phyloP scores from a whole-genome alignment of 164 flowering plant species.

The Nymphaea colorata region DNA sequence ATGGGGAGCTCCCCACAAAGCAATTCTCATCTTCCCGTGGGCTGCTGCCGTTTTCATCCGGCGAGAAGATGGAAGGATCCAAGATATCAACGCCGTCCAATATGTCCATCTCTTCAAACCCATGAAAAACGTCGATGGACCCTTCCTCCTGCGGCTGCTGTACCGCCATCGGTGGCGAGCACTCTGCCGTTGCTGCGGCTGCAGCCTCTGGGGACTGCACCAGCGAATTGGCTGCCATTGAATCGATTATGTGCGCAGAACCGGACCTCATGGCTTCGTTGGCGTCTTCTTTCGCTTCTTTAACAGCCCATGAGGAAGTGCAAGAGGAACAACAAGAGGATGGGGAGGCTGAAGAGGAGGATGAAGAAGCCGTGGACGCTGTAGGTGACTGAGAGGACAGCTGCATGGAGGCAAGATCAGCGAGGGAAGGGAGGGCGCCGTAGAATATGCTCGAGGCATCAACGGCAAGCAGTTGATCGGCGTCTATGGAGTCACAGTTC shows the following conservation, averaged over 20 bases:
- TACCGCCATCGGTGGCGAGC: constrained; percentile 5
- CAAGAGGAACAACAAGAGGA: constrained; percentile 9
- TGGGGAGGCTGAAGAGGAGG: constrained; percentile 17
- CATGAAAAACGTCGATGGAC: constrained; percentile 63
- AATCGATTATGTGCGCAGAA: constrained; percentile 16
- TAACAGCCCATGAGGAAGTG: constrained; percentile 10
- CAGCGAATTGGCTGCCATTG: neutral
- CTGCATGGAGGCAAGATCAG: constrained; percentile 84
- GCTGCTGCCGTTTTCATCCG: constrained; percentile 10
- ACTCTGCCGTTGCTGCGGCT: constrained; percentile 17
- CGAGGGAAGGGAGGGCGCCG: constrained; percentile 54
- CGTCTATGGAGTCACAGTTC: constrained; percentile 12
- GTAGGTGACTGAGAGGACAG: constrained; percentile 58
- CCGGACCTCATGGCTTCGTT: constrained; percentile 47
- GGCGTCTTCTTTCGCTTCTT: constrained; percentile 10
- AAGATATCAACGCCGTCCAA: constrained; percentile 46
- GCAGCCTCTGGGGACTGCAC: constrained; percentile 2
- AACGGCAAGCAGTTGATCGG: constrained; percentile 13
- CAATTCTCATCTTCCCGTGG: neutral
- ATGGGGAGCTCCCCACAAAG: neutral
- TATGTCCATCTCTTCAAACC: constrained; percentile 65
- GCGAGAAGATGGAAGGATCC: constrained; percentile 49
- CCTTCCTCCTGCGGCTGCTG: constrained; percentile 12
- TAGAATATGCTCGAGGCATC: constrained; percentile 32
- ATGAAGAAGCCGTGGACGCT: constrained; percentile 18